Evolutionary conservation across 2,329 filamentous ascomycete species (phyloP).

Genomic region (Aspergillus fumigatiaffinis): DNA sequence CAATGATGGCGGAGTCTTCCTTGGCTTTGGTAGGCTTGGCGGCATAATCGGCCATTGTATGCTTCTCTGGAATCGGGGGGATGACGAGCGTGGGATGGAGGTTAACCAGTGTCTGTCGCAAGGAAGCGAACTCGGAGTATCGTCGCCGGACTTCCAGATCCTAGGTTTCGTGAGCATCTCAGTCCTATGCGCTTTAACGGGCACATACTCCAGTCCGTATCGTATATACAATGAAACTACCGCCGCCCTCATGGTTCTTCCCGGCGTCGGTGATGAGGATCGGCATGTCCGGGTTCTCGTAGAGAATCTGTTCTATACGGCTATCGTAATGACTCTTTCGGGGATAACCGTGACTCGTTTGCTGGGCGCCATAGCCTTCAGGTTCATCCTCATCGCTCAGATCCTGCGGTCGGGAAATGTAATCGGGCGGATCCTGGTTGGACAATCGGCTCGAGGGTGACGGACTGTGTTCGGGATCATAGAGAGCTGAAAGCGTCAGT

Average conservation of each 20-base stretch:
- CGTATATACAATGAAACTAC: conserved; percentile 94
- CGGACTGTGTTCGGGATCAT: conserved; percentile 59
- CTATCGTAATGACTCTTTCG: conserved; percentile 86
- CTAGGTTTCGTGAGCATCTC: conserved; percentile 44
- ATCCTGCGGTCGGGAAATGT: conserved; percentile 49
- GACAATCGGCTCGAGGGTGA: conserved; percentile 71
- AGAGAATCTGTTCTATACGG: conserved; percentile 93
- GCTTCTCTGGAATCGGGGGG: conserved; percentile 96
- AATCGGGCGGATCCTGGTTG: conserved; percentile 62
- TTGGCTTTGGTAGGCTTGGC: conserved; percentile 97
- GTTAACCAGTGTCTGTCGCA: conserved; percentile 81
- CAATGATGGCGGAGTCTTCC: conserved; percentile 94
- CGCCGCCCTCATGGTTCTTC: conserved; percentile 88
- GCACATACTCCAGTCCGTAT: conserved; percentile 80
- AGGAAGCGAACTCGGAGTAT: conserved; percentile 93
- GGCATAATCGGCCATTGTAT: conserved; percentile 97
- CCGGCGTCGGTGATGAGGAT: conserved; percentile 93
- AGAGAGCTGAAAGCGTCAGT: conserved; percentile 40
- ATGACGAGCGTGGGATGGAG: conserved; percentile 94
- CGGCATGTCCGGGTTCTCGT: conserved; percentile 85
- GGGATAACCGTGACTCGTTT: conserved; percentile 48
- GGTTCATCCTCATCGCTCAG: conserved; percentile 59
- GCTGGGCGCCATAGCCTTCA: conserved; percentile 46
- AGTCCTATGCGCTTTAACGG: conserved; percentile 5
- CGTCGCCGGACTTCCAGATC: conserved; percentile 91